These are phyloP conservation scores for Perkinsus marinus DNA, from an alignment of 169 alveolate species.

Conservation along the genomic window DNA sequence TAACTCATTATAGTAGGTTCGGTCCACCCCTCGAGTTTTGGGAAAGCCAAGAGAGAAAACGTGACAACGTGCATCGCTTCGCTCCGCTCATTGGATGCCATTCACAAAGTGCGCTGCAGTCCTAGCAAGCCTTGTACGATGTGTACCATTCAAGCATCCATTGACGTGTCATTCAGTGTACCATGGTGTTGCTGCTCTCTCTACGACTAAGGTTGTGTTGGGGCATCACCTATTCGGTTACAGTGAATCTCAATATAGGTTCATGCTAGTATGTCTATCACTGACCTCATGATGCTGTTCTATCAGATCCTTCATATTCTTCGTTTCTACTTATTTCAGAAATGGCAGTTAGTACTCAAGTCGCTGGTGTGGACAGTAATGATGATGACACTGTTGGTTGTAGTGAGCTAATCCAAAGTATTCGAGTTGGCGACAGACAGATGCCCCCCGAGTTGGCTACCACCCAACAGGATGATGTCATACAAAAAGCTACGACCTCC, in stretches of 20 bases:
- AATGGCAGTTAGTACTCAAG: not conserved
- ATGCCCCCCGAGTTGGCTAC: not conserved
- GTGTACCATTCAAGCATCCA: no score
- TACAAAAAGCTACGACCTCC: not conserved
- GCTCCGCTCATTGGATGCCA: not conserved
- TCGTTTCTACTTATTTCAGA: not conserved
- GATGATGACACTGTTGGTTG: not conserved
- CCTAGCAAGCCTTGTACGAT: no score
- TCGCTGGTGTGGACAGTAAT: not conserved
- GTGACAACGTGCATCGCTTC: not conserved
- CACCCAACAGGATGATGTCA: not conserved
- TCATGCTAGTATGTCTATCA: no score
- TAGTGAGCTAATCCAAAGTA: not conserved
- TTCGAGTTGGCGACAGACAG: not conserved
- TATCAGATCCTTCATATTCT: not conserved
- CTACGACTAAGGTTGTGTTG: no score
- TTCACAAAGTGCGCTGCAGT: no score
- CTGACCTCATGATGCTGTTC: not conserved
- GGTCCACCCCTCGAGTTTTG: no score
- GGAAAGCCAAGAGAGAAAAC: not conserved
- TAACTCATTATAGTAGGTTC: no score
- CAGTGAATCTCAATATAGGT: no score
- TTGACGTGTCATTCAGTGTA: no score
- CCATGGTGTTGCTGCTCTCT: no score
- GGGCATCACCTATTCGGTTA: no score